These are phyloP conservation scores for Metschnikowia aberdeeniae DNA, from an alignment of 805 yeast species.

Conservation along the genomic window DNA sequence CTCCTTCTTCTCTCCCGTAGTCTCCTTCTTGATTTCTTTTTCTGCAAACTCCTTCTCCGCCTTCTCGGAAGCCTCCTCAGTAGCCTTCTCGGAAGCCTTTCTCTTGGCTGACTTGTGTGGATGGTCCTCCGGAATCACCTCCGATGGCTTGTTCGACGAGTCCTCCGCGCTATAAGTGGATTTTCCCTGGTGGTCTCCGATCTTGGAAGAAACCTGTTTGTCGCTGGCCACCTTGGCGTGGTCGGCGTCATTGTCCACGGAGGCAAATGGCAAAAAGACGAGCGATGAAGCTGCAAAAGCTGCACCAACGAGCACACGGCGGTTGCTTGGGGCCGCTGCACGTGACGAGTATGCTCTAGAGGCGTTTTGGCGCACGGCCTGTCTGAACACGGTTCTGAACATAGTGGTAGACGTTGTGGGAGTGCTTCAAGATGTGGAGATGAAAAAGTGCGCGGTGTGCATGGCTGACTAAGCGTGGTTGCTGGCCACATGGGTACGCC, in stretches of 20 bases:
- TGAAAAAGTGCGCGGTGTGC: conserved; percentile 6
- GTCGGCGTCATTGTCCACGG: conserved; percentile 15
- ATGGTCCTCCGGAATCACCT: conserved; percentile 10
- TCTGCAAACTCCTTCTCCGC: conserved; percentile 6
- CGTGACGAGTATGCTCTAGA: conserved; percentile 11
- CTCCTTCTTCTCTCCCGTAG: neutral
- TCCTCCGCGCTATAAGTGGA: conserved; percentile 7
- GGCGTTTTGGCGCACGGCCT: conserved; percentile 11
- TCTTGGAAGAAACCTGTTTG: conserved; percentile 1
- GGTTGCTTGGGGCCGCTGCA: conserved; percentile 1
- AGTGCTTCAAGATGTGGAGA: neutral
- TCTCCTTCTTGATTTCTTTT: neutral
- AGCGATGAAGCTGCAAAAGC: conserved; percentile 10
- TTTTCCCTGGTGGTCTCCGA: conserved; percentile 6
- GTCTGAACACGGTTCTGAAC: conserved; percentile 16
- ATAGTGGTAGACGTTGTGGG: conserved; percentile 2
- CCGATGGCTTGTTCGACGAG: conserved; percentile 6
- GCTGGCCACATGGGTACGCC: neutral
- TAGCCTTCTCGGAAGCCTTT: conserved; percentile 6
- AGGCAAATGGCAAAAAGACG: conserved; percentile 5
- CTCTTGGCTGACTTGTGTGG: conserved; percentile 8
- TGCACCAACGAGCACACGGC: conserved; percentile 8
- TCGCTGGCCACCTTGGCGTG: conserved; percentile 12
- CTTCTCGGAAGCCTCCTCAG: conserved; percentile 5
- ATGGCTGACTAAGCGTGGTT: conserved; percentile 3